These are phyloP conservation scores for Kokia cookei DNA, from an alignment of 441 rosid genomes.

Conservation along the genomic window DNA sequence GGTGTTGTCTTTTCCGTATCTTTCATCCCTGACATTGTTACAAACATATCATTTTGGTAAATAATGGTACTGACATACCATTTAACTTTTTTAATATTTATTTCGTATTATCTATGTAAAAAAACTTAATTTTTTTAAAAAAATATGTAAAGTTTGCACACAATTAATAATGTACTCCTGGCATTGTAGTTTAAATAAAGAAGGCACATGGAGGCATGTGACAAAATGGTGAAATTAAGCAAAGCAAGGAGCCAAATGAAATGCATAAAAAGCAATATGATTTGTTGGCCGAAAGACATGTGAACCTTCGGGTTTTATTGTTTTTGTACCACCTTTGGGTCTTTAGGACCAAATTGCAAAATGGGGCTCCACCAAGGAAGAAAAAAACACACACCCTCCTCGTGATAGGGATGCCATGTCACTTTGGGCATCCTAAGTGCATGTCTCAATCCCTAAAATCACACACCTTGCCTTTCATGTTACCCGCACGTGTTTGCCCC, in stretches of 20 bases:
- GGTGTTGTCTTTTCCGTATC: no score
- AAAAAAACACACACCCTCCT: neutral
- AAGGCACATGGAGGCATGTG: conserved; percentile 53
- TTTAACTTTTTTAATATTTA: no score
- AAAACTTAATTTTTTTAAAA: no score
- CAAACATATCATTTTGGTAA: no score
- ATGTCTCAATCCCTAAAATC: neutral
- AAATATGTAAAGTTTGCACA: neutral
- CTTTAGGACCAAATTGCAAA: conserved; percentile 1
- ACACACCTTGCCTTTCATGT: conserved; percentile 1
- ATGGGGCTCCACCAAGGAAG: neutral
- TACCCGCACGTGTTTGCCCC: conserved; percentile 14
- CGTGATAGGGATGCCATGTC: neutral
- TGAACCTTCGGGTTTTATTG: neutral
- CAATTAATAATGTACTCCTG: neutral
- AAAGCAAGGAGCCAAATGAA: conserved; percentile 8
- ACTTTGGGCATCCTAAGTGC: neutral
- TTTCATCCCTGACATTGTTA: fast-evolving
- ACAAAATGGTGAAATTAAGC: neutral
- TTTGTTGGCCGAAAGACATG: neutral
- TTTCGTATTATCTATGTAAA: no score
- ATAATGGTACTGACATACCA: no score
- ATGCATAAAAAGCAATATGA: conserved; percentile 3
- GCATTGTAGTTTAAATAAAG: conserved; percentile 12
- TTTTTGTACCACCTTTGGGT: neutral